Evolutionary conservation across 441 rosid species (phyloP), one percentile per base, ranked within the genome.

Genomic region (Corymbia citriodora): DNA sequence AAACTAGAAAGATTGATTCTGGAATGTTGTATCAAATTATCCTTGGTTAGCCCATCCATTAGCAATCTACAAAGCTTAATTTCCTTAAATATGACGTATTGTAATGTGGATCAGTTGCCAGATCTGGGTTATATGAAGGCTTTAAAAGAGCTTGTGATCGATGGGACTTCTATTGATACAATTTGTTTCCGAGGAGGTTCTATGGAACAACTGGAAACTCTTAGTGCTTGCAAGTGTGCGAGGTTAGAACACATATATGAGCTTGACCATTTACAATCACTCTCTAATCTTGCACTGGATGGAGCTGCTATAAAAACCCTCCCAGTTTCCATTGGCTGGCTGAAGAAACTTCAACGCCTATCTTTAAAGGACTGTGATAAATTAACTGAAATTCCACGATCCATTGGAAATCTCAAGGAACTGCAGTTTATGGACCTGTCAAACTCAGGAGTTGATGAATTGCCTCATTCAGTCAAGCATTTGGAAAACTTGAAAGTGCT

Each of bases 61-160:
- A 4, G 0, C 0, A 68, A 31, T 0, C 45, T 31, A 1, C 0
- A 23, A 7, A 3, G 23, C 79, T 68, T 68, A 68, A 45, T 68
- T 31, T 68, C 79, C 10, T 0, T 68, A 2, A 68, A 31, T 68
- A 68, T 68, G 79, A 68, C 9, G 79, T 68, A 3, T 9, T 68
- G 79, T 31, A 68, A 68, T 16, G 23, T 68, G 45, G 79, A 31
- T 12, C 45, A 31, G 79, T 0, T 68, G 79, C 79, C 45, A 8
- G 79, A 68, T 68, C 79, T 31, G 45, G 23, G 23, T 31, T 68
- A 16, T 7, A 17, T 17, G 79, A 31, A 2, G 23, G 12, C 23
- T 3, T 9, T 68, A 9, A 68, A 68, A 31, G 79, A 68, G 45
- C 45, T 31, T 68, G 45, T 68, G 12, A 31, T 68, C 0, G 45